These are phyloP conservation scores for Candida albicans DNA, from an alignment of 1,139 yeast species.

Conservation along the genomic window DNA sequence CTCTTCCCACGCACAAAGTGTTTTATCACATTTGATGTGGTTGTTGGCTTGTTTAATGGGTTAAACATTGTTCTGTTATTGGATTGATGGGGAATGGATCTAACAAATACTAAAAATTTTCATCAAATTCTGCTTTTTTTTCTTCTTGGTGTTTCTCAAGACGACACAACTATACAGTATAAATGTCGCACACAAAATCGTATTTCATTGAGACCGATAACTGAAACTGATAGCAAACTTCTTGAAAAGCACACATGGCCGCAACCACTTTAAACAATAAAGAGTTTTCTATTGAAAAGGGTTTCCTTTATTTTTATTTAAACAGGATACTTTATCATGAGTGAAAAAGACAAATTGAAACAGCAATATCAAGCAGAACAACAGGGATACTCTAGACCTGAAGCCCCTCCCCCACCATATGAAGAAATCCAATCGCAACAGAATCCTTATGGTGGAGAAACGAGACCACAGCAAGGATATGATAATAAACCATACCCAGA, in stretches of 20 bases:
- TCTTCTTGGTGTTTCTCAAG: neutral
- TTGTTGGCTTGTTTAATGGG: slow-evolving; percentile 2
- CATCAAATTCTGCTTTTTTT: slow-evolving; percentile 1
- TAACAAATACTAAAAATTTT: slow-evolving; percentile 8
- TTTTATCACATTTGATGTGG: slow-evolving; percentile 10
- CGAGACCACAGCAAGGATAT: slow-evolving; percentile 3
- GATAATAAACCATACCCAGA: neutral
- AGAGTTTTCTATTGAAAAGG: too few relatives aligned
- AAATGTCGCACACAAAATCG: neutral
- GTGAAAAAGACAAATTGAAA: slow-evolving; percentile 11
- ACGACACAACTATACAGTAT: neutral
- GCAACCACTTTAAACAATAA: neutral
- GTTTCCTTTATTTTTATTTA: neutral
- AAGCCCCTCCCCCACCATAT: slow-evolving; percentile 16
- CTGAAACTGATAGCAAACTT: neutral
- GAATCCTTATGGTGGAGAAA: slow-evolving; percentile 6
- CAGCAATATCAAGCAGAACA: slow-evolving; percentile 7
- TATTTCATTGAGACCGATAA: neutral
- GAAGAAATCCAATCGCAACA: slow-evolving; percentile 14
- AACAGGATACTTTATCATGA: slow-evolving; percentile 1
- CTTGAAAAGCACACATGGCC: neutral
- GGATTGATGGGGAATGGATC: neutral
- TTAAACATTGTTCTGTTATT: slow-evolving; percentile 1
- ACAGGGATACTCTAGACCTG: slow-evolving; percentile 5
- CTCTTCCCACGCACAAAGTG: slow-evolving; percentile 40